phyloP scores from a whole-genome alignment of 139 green algal genomes.

The Volvox reticuliferus region DNA sequence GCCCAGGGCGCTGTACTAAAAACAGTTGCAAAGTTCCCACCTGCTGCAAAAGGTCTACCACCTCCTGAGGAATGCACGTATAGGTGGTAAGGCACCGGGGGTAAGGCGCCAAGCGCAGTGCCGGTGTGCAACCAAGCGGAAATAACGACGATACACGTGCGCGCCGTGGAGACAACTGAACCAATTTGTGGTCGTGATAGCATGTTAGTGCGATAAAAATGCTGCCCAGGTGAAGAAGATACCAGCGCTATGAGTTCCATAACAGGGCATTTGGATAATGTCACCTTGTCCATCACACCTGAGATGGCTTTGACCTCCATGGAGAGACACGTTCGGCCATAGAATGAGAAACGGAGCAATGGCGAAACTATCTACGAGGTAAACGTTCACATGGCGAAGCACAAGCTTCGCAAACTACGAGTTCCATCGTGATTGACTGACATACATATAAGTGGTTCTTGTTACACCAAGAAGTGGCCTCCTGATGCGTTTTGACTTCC shows the following conservation, averaged over 20 bases:
- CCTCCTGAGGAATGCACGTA: constrained; percentile 35
- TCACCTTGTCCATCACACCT: constrained; percentile 23
- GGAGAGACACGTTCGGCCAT: constrained; percentile 25
- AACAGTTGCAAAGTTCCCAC: constrained; percentile 56
- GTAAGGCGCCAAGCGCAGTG: not conserved
- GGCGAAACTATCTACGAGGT: not conserved
- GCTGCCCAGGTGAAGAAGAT: not conserved
- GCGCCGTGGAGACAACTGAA: not conserved
- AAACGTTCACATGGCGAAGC: not conserved
- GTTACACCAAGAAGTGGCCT: not conserved
- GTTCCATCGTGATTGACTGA: not conserved
- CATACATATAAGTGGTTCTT: not conserved
- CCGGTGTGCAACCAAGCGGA: not conserved
- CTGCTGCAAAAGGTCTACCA: constrained; percentile 56
- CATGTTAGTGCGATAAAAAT: too few species aligned
- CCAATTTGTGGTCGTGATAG: too few species aligned
- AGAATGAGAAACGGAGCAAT: not conserved
- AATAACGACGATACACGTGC: not conserved
- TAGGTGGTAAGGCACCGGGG: not conserved
- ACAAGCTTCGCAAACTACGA: not conserved
- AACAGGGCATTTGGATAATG: not conserved
- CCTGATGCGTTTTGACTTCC: not conserved
- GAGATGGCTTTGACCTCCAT: constrained; percentile 35
- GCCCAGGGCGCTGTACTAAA: constrained; percentile 63
- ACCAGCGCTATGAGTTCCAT: not conserved